Base-by-base conservation (phyloP, 768 basidiomycete genomes). In the Mrakia hoshinonis region DNA sequence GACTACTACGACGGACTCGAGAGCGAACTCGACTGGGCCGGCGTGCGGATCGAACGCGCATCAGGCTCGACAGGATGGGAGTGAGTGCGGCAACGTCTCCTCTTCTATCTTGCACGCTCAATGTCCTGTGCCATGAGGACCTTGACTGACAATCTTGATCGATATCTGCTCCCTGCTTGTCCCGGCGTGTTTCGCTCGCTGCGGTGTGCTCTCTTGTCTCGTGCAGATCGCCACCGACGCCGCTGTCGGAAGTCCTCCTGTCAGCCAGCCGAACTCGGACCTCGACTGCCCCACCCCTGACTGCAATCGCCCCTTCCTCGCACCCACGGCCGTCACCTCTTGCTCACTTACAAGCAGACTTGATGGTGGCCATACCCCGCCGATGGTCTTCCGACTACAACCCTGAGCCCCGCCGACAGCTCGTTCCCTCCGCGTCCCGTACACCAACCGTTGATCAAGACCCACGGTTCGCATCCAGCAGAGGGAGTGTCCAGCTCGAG, bases 1-100 rank as follows among this genome's bases (percentile, higher is more conserved):
- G 54, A 55, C 29, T 55, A 55, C 54, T 55, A 55, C 54, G 54
- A 55, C 29, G 54, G 54, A 34, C 13, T 55, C 3, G 54, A 55
- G 13, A 29, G 26, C n/a, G 54, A 55, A 15, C 54, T 55, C 6
- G 54, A 55, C 54, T 55, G 54, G 54, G 54, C 54, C 2, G 54
- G 54, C n/a, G 29, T 55, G n/a, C 29, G 54, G 34, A 55, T 55
- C 54, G 29, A 26, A 31, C 29, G 13, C 13, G 34, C 24, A 1
- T 55, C 54, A 7, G n/a, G n/a, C n/a, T n/a, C n/a, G n/a, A n/a
- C 24, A 34, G 9, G 26, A 2, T 29, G 20, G 10, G 46, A 47
- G 29, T 11, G 54, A 34, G 54, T 55, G 54, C 24, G 54, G 29
- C 34, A 12, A 11, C 22, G n/a, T 31, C 54, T 31, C n/a, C n/a